Conservation (phyloP, 2,329 filamentous ascomycete species). For the Pseudopithomyces chartarum region DNA sequence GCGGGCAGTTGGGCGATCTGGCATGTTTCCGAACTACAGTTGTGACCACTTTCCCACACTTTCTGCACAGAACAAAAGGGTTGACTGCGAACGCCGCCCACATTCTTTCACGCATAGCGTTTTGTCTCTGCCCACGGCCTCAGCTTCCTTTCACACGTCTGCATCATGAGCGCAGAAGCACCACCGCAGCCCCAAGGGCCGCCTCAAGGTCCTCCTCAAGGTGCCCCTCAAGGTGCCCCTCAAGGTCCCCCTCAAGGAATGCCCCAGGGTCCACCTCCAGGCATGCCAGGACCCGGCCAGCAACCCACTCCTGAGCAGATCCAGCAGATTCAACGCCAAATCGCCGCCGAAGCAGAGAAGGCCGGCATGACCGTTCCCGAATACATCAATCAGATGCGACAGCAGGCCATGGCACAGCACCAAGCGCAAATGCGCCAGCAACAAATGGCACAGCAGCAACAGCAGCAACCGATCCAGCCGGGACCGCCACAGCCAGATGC, state of each 20-base stretch:
- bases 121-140: too few species aligned
- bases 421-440: slow-evolving; percentile 48
- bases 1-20: slow-evolving; percentile 15
- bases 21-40: slow-evolving; percentile 19
- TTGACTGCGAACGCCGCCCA: neutral
- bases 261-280: slow-evolving; percentile 28
- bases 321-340: slow-evolving; percentile 78
- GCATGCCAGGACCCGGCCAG: slow-evolving; percentile 46
- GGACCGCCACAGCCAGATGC: slow-evolving; percentile 88
- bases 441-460: slow-evolving; percentile 41
- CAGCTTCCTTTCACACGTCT: neutral
- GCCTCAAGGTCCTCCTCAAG: slow-evolving; percentile 28
- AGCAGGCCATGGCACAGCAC: slow-evolving; percentile 61
- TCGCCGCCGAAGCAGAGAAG: slow-evolving; percentile 81
- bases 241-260: slow-evolving; percentile 27
- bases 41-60: slow-evolving; percentile 7
- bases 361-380: slow-evolving; percentile 83
- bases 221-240: slow-evolving; percentile 27
- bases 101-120: neutral
- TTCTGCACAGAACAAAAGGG: neutral
- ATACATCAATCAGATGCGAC: slow-evolving; percentile 67
- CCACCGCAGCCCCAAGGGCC: slow-evolving; percentile 20
- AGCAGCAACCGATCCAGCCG: slow-evolving; percentile 70
- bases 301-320: slow-evolving; percentile 84
- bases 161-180: slow-evolving; percentile 5